A percentile compares a stretch with the other conserved stretches of the same genome.
These are phyloP conservation scores for Stramenopiles sp. DNA, from an alignment of 352 stramenopile genomes.

Conservation along the genomic window DNA sequence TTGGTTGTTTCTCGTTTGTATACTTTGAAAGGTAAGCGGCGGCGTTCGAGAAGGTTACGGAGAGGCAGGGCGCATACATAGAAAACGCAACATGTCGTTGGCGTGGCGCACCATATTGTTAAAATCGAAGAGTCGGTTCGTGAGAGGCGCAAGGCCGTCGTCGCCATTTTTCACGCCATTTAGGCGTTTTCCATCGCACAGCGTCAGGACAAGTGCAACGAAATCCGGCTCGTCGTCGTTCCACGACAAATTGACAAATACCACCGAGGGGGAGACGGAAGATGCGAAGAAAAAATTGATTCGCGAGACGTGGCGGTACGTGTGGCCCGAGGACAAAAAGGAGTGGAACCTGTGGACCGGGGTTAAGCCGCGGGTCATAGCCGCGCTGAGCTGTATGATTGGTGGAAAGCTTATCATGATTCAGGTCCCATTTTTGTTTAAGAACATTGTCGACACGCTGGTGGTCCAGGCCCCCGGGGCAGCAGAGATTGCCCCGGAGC, in stretches of 20 bases:
- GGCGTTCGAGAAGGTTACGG: too few species aligned
- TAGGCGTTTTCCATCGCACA: too few species aligned
- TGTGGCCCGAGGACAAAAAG: slow-evolving; percentile 40
- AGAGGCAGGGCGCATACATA: too few species aligned
- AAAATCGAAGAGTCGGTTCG: too few species aligned
- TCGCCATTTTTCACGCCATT: too few species aligned
- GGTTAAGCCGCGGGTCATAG: slow-evolving; percentile 53
- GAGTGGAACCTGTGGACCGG: slow-evolving; percentile 30
- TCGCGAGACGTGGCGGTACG: slow-evolving; percentile 21
- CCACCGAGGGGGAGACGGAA: not conserved
- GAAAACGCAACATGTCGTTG: too few species aligned
- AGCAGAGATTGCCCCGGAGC: slow-evolving; percentile 24
- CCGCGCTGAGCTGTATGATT: slow-evolving; percentile 57
- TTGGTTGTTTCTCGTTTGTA: too few species aligned
- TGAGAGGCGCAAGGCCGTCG: too few species aligned
- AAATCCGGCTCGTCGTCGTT: too few species aligned
- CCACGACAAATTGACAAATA: not conserved
- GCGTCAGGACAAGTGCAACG: too few species aligned
- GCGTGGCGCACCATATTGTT: too few species aligned
- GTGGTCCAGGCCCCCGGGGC: slow-evolving; percentile 26
- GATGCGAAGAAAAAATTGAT: not conserved
- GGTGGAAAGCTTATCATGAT: slow-evolving; percentile 74
- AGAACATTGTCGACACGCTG: slow-evolving; percentile 71
- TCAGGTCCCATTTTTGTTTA: slow-evolving; percentile 90
- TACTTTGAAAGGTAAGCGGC: too few species aligned